These are phyloP conservation scores for Fusarium algeriense DNA, from an alignment of 2,329 filamentous ascomycete genomes.

Conservation along the genomic window DNA sequence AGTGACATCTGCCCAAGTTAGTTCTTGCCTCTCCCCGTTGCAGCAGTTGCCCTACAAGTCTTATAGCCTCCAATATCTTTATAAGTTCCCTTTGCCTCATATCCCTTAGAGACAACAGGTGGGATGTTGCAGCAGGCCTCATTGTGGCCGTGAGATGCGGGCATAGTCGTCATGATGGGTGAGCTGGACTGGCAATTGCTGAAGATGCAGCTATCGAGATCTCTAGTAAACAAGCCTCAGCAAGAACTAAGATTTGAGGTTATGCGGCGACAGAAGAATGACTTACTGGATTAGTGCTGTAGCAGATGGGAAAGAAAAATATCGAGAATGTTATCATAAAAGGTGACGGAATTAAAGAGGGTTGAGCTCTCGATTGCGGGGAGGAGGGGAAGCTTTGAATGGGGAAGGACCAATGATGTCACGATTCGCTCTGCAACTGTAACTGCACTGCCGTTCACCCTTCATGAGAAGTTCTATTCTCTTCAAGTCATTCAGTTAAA, in stretches of 20 bases:
- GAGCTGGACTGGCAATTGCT: not conserved
- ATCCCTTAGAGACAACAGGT: constrained; percentile 67
- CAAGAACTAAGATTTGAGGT: not conserved
- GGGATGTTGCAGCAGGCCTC: constrained; percentile 70
- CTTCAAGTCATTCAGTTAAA: not conserved
- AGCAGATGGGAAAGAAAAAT: not conserved
- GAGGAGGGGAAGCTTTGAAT: constrained; percentile 27
- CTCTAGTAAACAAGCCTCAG: constrained; percentile 11
- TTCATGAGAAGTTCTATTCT: not conserved
- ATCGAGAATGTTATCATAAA: not conserved
- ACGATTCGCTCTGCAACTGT: constrained; percentile 8
- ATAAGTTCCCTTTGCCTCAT: constrained; percentile 67
- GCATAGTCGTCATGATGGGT: constrained; percentile 62
- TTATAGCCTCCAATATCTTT: constrained; percentile 68
- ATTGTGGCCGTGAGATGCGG: constrained; percentile 65
- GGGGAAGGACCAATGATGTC: constrained; percentile 33
- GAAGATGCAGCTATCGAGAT: constrained; percentile 20
- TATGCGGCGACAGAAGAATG: no score
- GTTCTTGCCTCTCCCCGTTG: not conserved
- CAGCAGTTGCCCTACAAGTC: constrained; percentile 55
- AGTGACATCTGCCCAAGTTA: constrained; percentile 56
- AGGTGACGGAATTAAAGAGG: constrained; percentile 6
- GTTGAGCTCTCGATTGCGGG: constrained; percentile 24
- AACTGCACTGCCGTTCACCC: not conserved
- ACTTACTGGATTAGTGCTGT: constrained; percentile 5